Evolutionary conservation across 2,329 filamentous ascomycete species (phyloP), one percentile per base, ranked within the genome.

Genomic region (Lachnellula suecica): DNA sequence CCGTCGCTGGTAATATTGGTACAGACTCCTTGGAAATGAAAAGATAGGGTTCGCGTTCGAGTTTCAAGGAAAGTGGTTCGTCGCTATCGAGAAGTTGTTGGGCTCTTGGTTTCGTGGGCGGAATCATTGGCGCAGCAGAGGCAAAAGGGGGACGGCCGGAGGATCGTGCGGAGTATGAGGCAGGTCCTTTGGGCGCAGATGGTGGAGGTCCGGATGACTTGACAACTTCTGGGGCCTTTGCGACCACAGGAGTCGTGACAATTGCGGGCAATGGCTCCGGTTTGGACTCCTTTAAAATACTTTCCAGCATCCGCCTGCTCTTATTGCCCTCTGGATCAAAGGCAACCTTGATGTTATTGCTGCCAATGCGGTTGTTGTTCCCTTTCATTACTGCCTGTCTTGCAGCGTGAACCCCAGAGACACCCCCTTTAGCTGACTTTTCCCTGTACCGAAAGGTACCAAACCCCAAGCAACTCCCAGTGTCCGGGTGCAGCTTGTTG

Each of bases 401-500:
- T 8, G 94, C 93, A 37, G 92, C 89, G 54, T 89, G 86, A 37
- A 88, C 83, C 5, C 91, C 94, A 45, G 85, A 80, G 35, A 90
- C 73, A 2, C 40, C 54, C 8, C 59, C 61, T 31, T 60, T 65
- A 4, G 47, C 40, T 15, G 44, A 31, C 74, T 83, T 79, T 67
- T 97, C 93, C 64, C 88, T 85, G 70, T 95, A 99, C 53, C 88
- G 85, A 66, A 99, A 91, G 15, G 91, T 90, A 59, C 90, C 96
- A 67, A 99, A 92, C 11, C 94, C 94, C 11, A 99, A 80, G 67
- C 95, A 96, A 66, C 90, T 94, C 17, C 94, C 94, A 11, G 92
- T 97, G 52, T 92, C 87, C 8, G 94, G 94, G 70, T 99, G 91
- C 65, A 95, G 93, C 69, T 95, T 93, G 67, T 97, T 97, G 66